Evolutionary conservation across 768 basidiomycete species (phyloP), one percentile per base, ranked within the genome.

Genomic region (Hypsizygus marmoreus): DNA sequence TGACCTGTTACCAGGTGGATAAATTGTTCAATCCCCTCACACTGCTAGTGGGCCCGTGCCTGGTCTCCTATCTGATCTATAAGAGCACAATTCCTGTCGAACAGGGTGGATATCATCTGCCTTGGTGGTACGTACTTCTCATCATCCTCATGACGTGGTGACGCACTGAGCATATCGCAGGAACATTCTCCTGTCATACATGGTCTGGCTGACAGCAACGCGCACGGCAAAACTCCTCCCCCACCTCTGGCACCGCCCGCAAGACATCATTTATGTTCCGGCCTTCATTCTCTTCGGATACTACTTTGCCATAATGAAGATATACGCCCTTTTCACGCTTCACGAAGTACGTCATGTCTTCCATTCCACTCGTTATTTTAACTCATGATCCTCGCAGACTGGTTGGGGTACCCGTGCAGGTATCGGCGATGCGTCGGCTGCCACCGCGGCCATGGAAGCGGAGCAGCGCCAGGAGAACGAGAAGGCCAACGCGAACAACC

Each of bases 381-480:
- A 14, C 11, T 50, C 16, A 49, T 11, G 33, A 26, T 10, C 49
- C 40, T 17, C 51, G 5, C 48, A 90, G 84, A 94, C 91, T 60
- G 92, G 87, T 31, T 95, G 92, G 93, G 93, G 93, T 32, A 97
- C 92, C n/a, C 86, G 92, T 65, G 82, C 93, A 5, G 92, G 93
- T 70, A 90, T 94, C 58, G 90, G 91, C 60, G 88, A 93, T 72
- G 82, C 83, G 1, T 72, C 82, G 0, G 81, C 84, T 28, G 88
- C 89, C 40, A 88, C 87, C 2, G 81, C 82, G 6, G 88, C 88
- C 10, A 70, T 75, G 43, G 83, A 80, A n/a, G n/a, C n/a, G n/a
- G n/a, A n/a, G n/a, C n/a, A n/a, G n/a, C n/a, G n/a, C 51, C 66
- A 66, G 52, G 63, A 63, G 50, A 68, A 71, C 44, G 65, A 65